phyloP scores from a whole-genome alignment of 2,329 filamentous ascomycete genomes.

The Phyllosticta citribraziliensis region DNA sequence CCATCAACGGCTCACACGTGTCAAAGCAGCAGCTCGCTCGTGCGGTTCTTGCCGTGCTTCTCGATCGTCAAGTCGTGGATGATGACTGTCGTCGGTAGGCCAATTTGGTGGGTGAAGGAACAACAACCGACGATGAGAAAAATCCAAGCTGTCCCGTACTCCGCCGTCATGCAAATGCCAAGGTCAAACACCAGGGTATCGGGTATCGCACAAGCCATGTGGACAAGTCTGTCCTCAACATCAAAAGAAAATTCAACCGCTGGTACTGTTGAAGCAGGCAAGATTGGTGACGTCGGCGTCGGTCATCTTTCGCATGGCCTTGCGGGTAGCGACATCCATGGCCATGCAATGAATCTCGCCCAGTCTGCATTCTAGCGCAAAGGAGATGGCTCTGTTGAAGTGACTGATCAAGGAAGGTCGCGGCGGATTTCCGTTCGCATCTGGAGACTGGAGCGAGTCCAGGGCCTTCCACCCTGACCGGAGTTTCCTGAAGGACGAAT shows the following conservation, averaged over 20 bases:
- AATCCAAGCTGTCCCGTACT: not conserved
- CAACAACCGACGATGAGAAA: not conserved
- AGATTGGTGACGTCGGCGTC: not conserved
- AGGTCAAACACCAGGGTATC: not conserved
- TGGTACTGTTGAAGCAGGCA: not conserved
- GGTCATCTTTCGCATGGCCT: not conserved
- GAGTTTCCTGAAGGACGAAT: not conserved
- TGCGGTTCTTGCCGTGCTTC: not conserved
- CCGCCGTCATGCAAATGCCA: not conserved
- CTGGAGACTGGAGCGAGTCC: not conserved
- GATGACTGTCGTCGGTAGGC: not conserved
- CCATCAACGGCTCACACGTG: not conserved
- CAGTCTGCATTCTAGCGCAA: not conserved
- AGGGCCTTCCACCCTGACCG: not conserved
- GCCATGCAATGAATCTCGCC: not conserved
- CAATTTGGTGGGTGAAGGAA: not conserved
- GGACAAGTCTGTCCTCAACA: not conserved
- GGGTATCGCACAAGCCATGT: not conserved
- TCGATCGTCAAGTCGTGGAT: not conserved
- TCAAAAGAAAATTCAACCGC: not conserved
- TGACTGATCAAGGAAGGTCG: conserved; percentile 4
- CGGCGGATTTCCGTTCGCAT: conserved; percentile 2
- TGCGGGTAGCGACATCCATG: not conserved
- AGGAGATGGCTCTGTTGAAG: conserved; percentile 1
- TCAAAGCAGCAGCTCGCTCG: not conserved